These are phyloP conservation scores for Heterobasidion parviporum DNA, from an alignment of 1,284 basidiomycete species.

Conservation along the genomic window DNA sequence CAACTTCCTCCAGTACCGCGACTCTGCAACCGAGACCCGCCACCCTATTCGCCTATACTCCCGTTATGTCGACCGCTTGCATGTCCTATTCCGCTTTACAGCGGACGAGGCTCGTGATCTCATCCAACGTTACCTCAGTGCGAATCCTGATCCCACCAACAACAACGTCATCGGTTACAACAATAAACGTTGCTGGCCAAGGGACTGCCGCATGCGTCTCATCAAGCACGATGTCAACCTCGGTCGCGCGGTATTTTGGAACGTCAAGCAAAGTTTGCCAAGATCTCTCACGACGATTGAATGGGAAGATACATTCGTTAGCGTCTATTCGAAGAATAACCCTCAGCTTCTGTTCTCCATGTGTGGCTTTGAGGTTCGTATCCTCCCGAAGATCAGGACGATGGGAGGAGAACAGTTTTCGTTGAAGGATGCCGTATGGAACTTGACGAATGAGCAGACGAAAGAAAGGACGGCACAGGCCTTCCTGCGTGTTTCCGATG, in stretches of 20 bases:
- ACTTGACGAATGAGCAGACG: slow-evolving; percentile 90
- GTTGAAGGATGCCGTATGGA: slow-evolving; percentile 96
- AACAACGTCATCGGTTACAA: slow-evolving; percentile 99
- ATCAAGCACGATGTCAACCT: slow-evolving; percentile 99
- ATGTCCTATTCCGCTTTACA: slow-evolving; percentile 97
- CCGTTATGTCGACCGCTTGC: slow-evolving; percentile 88
- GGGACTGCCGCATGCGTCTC: slow-evolving; percentile 97
- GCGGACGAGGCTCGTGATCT: slow-evolving; percentile 97
- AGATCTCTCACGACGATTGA: slow-evolving; percentile 97
- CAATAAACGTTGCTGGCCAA: slow-evolving; percentile 98
- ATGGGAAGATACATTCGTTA: slow-evolving; percentile 96
- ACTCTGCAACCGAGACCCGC: slow-evolving; percentile 86
- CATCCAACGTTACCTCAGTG: slow-evolving; percentile 94
- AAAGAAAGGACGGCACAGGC: slow-evolving; percentile 98
- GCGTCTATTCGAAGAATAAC: slow-evolving; percentile 96
- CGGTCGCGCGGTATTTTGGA: slow-evolving; percentile 98
- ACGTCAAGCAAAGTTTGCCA: slow-evolving; percentile 96
- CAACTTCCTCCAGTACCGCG: slow-evolving; percentile 93
- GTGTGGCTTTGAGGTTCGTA: slow-evolving; percentile 97
- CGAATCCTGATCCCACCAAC: slow-evolving; percentile 97
- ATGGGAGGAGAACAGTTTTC: slow-evolving; percentile 96
- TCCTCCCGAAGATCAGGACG: slow-evolving; percentile 91
- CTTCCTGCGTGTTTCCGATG: slow-evolving; percentile 95
- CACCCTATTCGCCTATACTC: slow-evolving; percentile 95
- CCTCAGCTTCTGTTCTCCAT: slow-evolving; percentile 98